Base-by-base conservation (phyloP, 2,329 filamentous ascomycete genomes). In the Aspergillus neoniger region DNA sequence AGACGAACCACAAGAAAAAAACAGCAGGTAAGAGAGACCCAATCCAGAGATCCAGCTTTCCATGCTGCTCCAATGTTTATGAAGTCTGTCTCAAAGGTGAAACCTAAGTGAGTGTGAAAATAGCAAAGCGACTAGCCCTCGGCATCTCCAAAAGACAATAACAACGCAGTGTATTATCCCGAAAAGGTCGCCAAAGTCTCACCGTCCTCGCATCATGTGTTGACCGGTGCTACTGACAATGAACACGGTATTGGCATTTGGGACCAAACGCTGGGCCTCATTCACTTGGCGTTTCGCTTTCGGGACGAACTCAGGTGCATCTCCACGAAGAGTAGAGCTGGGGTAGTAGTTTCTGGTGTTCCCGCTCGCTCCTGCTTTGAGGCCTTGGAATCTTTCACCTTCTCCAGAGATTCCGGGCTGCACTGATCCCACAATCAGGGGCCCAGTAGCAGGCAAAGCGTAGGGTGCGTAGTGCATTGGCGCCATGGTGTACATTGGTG, bases 261-360 rank as follows among this genome's bases (percentile, higher is more conserved):
- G 32, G 32, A 15, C 32, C 32, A 15, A 36, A 36, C 10, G 32
- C 32, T 36, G 32, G 32, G 17, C 15, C 15, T 10, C n/a, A 1
- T 19, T 38, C 7, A 36, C 60, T 55, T 32, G 38, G 25, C 19
- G 19, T 50, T 59, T 62, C 10, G 15, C 19, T 17, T 47, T n/a
- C n/a, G 55, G 67, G 51, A 68, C 48, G 44, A 69, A 69, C 36
- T 63, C 66, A 2, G 67, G 67, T 12, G 67, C 67, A 43, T 69
- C 66, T 6, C 53, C 65, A 25, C 67, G 66, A 59, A 69, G 65
- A 41, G 60, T 52, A 19, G 49, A 59, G 25, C 32, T 50, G 2
- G 32, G 17, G 28, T 32, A 17, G 25, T 5, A 43, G 12, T 19
- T 57, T 14, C 51, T 14, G 7, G 17, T 28, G 49, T 32, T n/a